Evolutionary conservation across 345 rosid species (phyloP).

Genomic region (Lagerstroemia speciosa): DNA sequence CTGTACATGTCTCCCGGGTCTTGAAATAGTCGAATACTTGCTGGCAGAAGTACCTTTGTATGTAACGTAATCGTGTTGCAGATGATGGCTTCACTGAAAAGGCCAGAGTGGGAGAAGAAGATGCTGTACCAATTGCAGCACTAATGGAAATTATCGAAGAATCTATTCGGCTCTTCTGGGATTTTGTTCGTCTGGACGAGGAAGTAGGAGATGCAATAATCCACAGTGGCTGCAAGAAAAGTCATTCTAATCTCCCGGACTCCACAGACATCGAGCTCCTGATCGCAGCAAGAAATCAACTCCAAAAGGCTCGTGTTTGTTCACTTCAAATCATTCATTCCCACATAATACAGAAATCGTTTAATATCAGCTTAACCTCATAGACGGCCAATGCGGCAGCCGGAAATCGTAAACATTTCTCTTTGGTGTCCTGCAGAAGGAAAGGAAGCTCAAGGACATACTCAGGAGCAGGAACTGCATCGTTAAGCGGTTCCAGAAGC

Average conservation of each 20-base stretch:
- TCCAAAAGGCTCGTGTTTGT: slow-evolving; percentile 46
- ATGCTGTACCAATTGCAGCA: slow-evolving; percentile 28
- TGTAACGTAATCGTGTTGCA: slow-evolving; percentile 13
- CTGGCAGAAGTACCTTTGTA: too few relatives aligned
- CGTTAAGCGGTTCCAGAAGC: slow-evolving; percentile 50
- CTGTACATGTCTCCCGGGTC: background rate
- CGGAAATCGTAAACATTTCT: background rate
- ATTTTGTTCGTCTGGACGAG: slow-evolving; percentile 50
- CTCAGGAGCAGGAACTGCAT: slow-evolving; percentile 51
- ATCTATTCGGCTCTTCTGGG: slow-evolving; percentile 50
- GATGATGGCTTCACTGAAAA: slow-evolving; percentile 43
- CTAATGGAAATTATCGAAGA: slow-evolving; percentile 34
- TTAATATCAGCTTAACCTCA: too few relatives aligned
- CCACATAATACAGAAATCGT: too few relatives aligned
- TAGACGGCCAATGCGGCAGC: background rate
- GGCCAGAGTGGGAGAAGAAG: slow-evolving; percentile 32
- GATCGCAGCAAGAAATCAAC: slow-evolving; percentile 31
- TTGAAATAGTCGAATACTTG: background rate
- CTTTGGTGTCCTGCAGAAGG: slow-evolving; percentile 39
- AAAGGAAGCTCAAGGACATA: slow-evolving; percentile 59
- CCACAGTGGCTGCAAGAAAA: slow-evolving; percentile 24
- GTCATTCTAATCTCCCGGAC: slow-evolving; percentile 37
- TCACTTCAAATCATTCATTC: background rate
- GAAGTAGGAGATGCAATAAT: slow-evolving; percentile 19
- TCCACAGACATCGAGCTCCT: slow-evolving; percentile 38